Percentiles rank a stretch among this genome's conserved stretches.
phyloP scores from a whole-genome alignment of 192 early-diverging fungal genomes.

The Jimgerdemannia lactiflua region DNA sequence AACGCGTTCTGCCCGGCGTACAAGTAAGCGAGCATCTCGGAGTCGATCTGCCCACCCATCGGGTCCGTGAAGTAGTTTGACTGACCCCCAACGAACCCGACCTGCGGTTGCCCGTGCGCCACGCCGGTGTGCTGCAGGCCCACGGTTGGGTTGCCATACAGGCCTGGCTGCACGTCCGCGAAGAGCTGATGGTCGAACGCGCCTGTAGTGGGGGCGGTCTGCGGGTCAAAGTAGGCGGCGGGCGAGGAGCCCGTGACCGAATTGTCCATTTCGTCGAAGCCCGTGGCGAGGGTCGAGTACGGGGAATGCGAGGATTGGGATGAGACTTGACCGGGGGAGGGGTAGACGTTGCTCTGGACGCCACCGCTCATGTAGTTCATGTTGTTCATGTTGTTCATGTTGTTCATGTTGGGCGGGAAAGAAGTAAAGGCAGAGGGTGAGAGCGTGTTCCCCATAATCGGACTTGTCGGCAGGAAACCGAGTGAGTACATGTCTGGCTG shows the following conservation, averaged over 20 bases:
- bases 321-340: neutral
- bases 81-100: neutral
- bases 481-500: neutral
- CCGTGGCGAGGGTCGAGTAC: neutral
- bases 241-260: neutral
- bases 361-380: neutral
- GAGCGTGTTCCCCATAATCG: neutral
- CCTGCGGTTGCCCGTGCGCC: neutral
- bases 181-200: neutral
- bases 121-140: neutral
- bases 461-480: neutral
- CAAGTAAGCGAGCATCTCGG: neutral
- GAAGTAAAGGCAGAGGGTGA: neutral
- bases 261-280: neutral
- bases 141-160: neutral
- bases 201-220: neutral
- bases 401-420: neutral
- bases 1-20: neutral
- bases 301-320: neutral
- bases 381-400: neutral
- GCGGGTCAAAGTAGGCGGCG: neutral
- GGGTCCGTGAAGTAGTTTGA: neutral
- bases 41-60: neutral
- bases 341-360: neutral
- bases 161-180: neutral